phyloP scores from a whole-genome alignment of 1,139 yeast genomes.

The Yarrowia galli region DNA sequence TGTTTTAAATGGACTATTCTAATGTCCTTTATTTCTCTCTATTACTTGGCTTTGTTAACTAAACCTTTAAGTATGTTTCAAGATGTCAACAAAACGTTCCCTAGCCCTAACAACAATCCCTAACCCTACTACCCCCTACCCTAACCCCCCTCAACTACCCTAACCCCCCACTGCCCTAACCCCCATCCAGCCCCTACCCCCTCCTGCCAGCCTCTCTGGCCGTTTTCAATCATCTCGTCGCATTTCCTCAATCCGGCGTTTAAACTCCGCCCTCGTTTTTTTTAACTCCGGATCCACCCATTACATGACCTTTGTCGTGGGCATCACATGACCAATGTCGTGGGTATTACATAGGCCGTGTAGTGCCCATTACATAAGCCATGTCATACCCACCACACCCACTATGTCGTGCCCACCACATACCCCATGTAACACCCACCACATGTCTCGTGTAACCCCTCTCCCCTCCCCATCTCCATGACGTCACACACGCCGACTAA shows the following conservation, averaged over 20 bases:
- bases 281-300: no score
- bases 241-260: slow-evolving; percentile 6
- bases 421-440: neutral
- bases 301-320: no score
- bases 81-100: no score
- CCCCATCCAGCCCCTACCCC: neutral
- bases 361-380: neutral
- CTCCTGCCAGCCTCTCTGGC: neutral
- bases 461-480: slow-evolving; percentile 13
- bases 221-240: no score
- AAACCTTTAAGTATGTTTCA: no score
- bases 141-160: neutral
- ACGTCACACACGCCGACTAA: slow-evolving; percentile 24
- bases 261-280: neutral
- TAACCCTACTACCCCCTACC: no score
- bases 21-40: no score
- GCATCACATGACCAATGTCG: no score
- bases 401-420: neutral
- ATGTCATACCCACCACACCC: neutral
- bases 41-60: no score
- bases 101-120: no score
- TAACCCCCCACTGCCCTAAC: neutral
- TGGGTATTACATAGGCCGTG: no score
- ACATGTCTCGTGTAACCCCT: neutral
- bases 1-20: no score